Base-by-base conservation (phyloP, 305 asterid species). In the Plantago lanceolata region DNA sequence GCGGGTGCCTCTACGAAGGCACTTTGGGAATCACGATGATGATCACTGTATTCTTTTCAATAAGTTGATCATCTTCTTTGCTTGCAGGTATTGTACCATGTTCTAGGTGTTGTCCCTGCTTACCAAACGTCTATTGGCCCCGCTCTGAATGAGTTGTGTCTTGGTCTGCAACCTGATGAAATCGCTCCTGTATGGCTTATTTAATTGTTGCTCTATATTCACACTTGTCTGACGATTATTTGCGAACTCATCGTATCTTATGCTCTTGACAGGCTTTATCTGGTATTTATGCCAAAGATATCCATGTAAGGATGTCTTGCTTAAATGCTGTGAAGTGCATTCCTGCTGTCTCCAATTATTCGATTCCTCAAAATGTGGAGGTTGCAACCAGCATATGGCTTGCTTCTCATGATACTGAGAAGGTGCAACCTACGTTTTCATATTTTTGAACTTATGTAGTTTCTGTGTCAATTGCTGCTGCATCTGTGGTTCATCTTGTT, bases 351-450 rank as follows among this genome's bases (percentile, higher is more conserved):
- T 82, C 97, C 75, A 80, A 85, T 75, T 85, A 84, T 73, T 77
- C 95, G 47, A 76, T 88, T 75, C 95, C 97, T 65, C 88, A 86
- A 71, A 80, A 81, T 75, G 86, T 84, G 59, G 95, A 94, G 75
- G 81, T 90, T 75, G 97, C 97, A 29, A 94, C 96, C 67, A 79
- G 84, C 86, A 79, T 94, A 68, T 94, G 99, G 99, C 95, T 94
- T 81, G 99, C 97, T 65, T 76, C 90, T 74, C 99, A 94, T 76
- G 99, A 94, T 71, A 74, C 84, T 1, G 99, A 90, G 53, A 94
- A 94, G 97, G 98, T 89, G 51, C 28, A 26, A 53, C 63, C 40
- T 53, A 14, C n/a, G 2, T 40, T 40, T 40, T 12, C 16, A 40
- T 40, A 1, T 1, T 40, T 40, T 12, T 40, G 15, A 40, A 9